Conservation (phyloP, 1,139 yeast genomes). For the Chernovozyma aurita region DNA sequence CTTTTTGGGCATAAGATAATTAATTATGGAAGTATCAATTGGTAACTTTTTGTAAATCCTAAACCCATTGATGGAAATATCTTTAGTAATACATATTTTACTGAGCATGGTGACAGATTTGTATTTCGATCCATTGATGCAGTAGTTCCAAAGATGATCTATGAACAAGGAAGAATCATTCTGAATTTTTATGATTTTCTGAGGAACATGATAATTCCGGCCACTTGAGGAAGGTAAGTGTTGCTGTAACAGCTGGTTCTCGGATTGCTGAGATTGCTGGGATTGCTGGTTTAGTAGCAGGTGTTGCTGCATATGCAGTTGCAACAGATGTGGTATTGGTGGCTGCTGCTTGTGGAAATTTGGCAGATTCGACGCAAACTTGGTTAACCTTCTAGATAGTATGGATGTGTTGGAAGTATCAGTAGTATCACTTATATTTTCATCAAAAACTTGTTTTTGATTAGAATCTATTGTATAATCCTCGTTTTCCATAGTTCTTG, state of each 20-base stretch:
- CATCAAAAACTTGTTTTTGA: not conserved
- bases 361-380: too few relatives aligned
- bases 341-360: not conserved
- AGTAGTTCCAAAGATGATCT: conserved; percentile 34
- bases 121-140: conserved; percentile 46
- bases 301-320: too few relatives aligned
- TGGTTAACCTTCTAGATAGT: not conserved
- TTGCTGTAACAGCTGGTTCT: not conserved
- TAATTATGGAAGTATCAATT: conserved; percentile 26
- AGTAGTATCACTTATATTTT: not conserved
- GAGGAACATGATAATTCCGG: too few relatives aligned
- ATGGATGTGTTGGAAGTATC: not conserved
- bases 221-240: not conserved
- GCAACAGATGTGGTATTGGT: too few relatives aligned
- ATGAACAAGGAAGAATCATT: conserved; percentile 34
- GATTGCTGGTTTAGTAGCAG: not conserved
- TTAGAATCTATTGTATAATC: not conserved
- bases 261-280: not conserved
- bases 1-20: conserved; percentile 38
- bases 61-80: conserved; percentile 29
- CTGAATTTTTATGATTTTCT: conserved; percentile 21
- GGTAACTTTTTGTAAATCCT: conserved; percentile 26
- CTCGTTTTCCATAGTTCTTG: not conserved
- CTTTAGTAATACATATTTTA: conserved; percentile 38
- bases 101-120: conserved; percentile 49